Evolutionary conservation across 768 basidiomycete species (phyloP), one percentile per base, ranked within the genome.

Genomic region (Tricholoma sp.): DNA sequence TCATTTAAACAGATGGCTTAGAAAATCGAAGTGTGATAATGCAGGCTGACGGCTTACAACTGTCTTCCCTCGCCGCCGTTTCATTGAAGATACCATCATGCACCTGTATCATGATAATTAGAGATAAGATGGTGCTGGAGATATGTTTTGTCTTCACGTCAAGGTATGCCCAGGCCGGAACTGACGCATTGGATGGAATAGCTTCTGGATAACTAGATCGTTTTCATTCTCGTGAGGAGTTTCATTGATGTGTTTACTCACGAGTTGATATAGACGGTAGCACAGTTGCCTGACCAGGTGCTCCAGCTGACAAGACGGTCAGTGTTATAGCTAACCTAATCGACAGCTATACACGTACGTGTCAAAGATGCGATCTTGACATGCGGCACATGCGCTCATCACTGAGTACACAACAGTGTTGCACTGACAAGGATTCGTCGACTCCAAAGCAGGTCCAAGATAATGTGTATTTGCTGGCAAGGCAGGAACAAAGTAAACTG

Each of bases 81-180:
- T 66, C 66, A 50, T 80, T 72, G 61, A 81, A 82, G 18, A 47
- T 58, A 50, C n/a, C n/a, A n/a, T 74, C 68, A 44, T 61, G 66
- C n/a, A 62, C 54, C 75, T 80, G 51, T 6, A 41, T 9, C 8
- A 6, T 17, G 12, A 15, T 28, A 17, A 36, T 37, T 49, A 56
- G 33, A 41, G 32, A 20, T 11, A 11, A 31, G 32, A 12, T 28
- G 37, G 2, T 18, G 1, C n/a, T 11, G 13, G 29, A n/a, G 17
- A 39, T n/a, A n/a, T 29, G 9, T 8, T 63, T 45, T 63, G 78
- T 77, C 62, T 72, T 66, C 18, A 86, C 78, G 55, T 83, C 77
- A 33, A 80, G 68, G 57, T 79, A 88, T 11, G 85, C 85, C 85
- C 85, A 88, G 10, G 76, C 76, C 8, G 84, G 85, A 17, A 87